Base-by-base conservation (phyloP, 768 basidiomycete species). In the Hortiboletus campestris region DNA sequence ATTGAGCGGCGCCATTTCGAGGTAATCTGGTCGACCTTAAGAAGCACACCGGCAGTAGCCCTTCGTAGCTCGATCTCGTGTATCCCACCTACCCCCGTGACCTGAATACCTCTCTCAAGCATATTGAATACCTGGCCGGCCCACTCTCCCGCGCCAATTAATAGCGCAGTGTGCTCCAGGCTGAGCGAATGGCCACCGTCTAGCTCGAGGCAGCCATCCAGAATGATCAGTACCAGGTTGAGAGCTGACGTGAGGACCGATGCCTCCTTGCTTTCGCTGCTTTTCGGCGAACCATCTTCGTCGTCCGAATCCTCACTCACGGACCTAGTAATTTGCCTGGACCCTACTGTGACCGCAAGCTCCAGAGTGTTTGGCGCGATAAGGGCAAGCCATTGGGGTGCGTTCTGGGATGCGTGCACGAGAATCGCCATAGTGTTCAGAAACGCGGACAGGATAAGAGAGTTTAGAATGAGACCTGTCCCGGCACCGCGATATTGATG, bases 361-460 rank as follows among this genome's bases (percentile, higher is more conserved):
- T 96, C 92, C 49, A 98, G 71, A 5, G 86, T 77, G 59, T 91
- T 86, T 0, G 94, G 94, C 3, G 86, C 90, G 47, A 97, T 75
- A 11, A 96, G 77, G 8, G 84, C 79, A 42, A 94, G 74, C 86
- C 90, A 98, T 56, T 89, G 84, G 0, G 84, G 77, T 16, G 92
- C 87, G 61, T 92, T 86, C 54, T 86, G 82, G 2, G 88, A 84
- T 1, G 93, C 89, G 67, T 98, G 88, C 16, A 91, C 80, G 31
- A 99, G 76, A 38, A 98, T 80, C 3, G 85, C 80, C 16, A 96
- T 72, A 4, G 94, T 88, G 44, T 80, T 77, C 49, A 98, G 70
- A 55, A 91, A 85, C 51, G 89, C 88, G 13, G 86, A 77, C 20
- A 98, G 78, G 1, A 91, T 80, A 52, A 91, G 67, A 2, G 94